phyloP scores from a whole-genome alignment of 2,329 filamentous ascomycete species.

The Colletotrichum lupini region DNA sequence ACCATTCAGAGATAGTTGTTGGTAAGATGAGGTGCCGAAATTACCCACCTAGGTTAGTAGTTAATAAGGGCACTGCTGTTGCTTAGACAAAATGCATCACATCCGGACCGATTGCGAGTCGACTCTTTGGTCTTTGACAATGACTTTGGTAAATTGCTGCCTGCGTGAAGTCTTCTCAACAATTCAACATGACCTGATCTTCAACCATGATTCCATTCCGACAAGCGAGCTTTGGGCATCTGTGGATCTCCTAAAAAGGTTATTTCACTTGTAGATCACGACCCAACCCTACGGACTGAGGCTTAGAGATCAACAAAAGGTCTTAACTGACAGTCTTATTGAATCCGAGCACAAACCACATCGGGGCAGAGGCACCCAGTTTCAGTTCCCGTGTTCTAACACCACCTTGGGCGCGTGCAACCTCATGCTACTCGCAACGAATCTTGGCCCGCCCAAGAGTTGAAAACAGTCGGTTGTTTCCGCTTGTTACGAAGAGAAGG shows the following conservation, averaged over 20 bases:
- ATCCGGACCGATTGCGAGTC: too few relatives aligned
- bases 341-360: not conserved
- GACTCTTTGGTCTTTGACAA: not conserved
- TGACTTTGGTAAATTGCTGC: not conserved
- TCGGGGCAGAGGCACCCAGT: not conserved
- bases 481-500: not conserved
- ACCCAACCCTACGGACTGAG: conserved; percentile 14
- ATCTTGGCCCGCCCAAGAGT: not conserved
- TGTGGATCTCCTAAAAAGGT: not conserved
- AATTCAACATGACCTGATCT: not conserved
- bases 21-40: not conserved
- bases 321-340: not conserved
- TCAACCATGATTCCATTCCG: not conserved
- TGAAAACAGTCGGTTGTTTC: not conserved
- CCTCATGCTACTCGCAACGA: not conserved
- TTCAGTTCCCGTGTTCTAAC: not conserved
- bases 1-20: not conserved
- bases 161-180: not conserved
- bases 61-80: not conserved
- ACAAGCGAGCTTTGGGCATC: not conserved
- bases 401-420: not conserved
- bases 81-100: too few relatives aligned
- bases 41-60: not conserved
- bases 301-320: conserved; percentile 8
- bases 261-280: not conserved